Percentiles rank a stretch among this genome's conserved stretches.
Evolutionary conservation across 2,329 filamentous ascomycete species (phyloP).

Genomic region (Ciborinia camelliae): DNA sequence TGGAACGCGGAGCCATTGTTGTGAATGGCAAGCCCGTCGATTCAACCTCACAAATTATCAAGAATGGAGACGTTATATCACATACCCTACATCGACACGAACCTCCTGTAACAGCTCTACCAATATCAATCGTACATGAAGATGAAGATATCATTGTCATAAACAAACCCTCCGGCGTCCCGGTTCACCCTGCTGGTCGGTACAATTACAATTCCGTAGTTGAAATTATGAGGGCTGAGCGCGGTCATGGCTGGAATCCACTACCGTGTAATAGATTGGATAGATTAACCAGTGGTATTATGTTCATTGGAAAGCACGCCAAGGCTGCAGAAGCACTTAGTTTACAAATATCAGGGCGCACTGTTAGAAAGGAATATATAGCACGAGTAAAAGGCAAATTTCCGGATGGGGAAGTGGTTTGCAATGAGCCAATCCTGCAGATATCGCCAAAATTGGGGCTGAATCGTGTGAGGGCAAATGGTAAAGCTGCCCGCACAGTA

Average conservation of each 20-base stretch:
- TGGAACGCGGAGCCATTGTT: slow-evolving; percentile 72
- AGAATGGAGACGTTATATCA: slow-evolving; percentile 86
- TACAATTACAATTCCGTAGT: slow-evolving; percentile 95
- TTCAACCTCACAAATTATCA: slow-evolving; percentile 64
- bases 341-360: slow-evolving; percentile 71
- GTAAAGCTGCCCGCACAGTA: slow-evolving; percentile 84
- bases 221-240: slow-evolving; percentile 85
- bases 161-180: slow-evolving; percentile 92
- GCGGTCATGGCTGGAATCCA: slow-evolving; percentile 52
- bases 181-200: slow-evolving; percentile 89
- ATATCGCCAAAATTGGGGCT: slow-evolving; percentile 94
- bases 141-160: slow-evolving; percentile 93
- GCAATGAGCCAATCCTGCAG: slow-evolving; percentile 87
- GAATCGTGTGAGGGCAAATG: slow-evolving; percentile 90
- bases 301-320: slow-evolving; percentile 92
- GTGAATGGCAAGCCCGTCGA: slow-evolving; percentile 73
- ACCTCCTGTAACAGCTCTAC: slow-evolving; percentile 79
- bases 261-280: slow-evolving; percentile 89
- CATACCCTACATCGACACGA: slow-evolving; percentile 96
- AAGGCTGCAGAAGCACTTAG: slow-evolving; percentile 75
- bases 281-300: slow-evolving; percentile 88
- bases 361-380: slow-evolving; percentile 92
- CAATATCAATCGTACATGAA: slow-evolving; percentile 82
- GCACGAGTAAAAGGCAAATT: slow-evolving; percentile 89
- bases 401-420: slow-evolving; percentile 85